Evolutionary conservation across 73 alveolate species (phyloP), one percentile per base, ranked within the genome.

Genomic region (Paramecium caudatum): DNA sequence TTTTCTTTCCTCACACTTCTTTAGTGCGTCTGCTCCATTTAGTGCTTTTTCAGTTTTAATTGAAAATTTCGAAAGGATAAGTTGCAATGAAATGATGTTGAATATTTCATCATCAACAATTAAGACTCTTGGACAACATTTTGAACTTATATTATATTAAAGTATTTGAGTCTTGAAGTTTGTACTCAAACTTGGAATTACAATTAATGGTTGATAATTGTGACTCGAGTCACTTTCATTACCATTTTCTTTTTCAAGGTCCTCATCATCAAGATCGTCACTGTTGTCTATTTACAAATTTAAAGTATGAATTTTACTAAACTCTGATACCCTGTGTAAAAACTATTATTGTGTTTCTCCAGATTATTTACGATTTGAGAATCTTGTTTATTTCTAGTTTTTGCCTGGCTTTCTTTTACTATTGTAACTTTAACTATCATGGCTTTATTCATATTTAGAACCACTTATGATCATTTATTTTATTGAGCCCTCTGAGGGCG

Each of bases 81-180:
- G 3, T 74, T 74, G 5, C 68, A 74, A 21, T 39, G 88, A 27
- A 21, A 74, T 21, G 23, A 74, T 74, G 43, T 74, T 74, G 21
- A 74, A 74, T 19, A 41, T 37, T 74, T 74, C 88, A 74, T 74
- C 88, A 21, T 74, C 88, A 3, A 43, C 88, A 15, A 45, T 45
- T 17, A 74, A 43, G 19, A 74, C 68, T 16, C 65, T 74, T 17
- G 37, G 17, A 17, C 88, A 74, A 74, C 88, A 74, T 41, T 37
- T 74, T 3, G 61, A 34, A 68, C 61, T 68, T 12, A 68, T 34
- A 10, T 68, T 1, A 33, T 68, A 68, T 68, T 68, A 16, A 10
- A 68, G 34, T 12, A 68, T 37, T 34, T 68, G 37, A 8, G 84
- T 68, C n/a, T 68, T 68, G 34, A 68, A 68, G 16, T 68, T 68